These are phyloP conservation scores for Dactylellina sp. DNA, from an alignment of 2,329 filamentous ascomycete genomes.

Conservation along the genomic window DNA sequence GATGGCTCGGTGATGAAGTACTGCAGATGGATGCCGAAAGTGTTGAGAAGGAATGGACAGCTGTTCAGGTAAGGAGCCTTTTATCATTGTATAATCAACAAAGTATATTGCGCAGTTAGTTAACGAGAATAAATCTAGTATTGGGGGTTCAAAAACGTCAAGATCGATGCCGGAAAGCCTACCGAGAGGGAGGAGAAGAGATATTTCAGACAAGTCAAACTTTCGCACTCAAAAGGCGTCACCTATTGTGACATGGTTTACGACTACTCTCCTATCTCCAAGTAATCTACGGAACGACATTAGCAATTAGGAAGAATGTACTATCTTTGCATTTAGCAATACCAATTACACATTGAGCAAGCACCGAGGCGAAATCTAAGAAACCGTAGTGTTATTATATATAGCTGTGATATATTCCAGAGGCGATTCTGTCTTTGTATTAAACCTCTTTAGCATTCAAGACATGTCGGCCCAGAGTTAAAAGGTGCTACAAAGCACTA, in stretches of 20 bases:
- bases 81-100: too few relatives aligned
- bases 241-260: slow-evolving; percentile 48
- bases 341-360: too few relatives aligned
- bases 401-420: too few relatives aligned
- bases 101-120: not conserved
- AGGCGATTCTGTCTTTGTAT: too few relatives aligned
- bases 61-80: slow-evolving; percentile 68
- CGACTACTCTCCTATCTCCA: slow-evolving; percentile 30
- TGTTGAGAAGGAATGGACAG: slow-evolving; percentile 68
- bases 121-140: slow-evolving; percentile 60
- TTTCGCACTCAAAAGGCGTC: slow-evolving; percentile 62
- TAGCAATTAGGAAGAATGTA: not conserved
- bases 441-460: too few relatives aligned
- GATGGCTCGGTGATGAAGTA: slow-evolving; percentile 72
- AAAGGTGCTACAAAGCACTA: too few relatives aligned
- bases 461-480: too few relatives aligned
- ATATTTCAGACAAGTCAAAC: slow-evolving; percentile 65
- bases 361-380: too few relatives aligned
- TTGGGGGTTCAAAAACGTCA: slow-evolving; percentile 66
- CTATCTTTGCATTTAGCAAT: not conserved
- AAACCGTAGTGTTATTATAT: too few relatives aligned
- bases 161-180: slow-evolving; percentile 60
- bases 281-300: not conserved
- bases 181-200: slow-evolving; percentile 62
- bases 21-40: slow-evolving; percentile 69